Conservation (phyloP, 1,139 yeast species). For the Suhomyces terraborum region DNA sequence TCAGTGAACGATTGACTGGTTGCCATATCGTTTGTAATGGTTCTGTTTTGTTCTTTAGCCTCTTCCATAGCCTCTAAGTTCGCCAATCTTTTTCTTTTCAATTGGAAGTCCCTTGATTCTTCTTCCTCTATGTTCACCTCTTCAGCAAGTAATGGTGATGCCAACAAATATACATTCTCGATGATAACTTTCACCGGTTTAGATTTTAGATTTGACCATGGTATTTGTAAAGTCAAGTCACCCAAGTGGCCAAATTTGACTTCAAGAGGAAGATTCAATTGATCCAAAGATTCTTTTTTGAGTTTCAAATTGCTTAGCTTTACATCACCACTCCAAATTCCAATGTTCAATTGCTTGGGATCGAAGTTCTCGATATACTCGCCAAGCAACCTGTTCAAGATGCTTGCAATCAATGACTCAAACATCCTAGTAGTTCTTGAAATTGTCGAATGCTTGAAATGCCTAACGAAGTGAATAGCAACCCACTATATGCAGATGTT, state of each 20-base stretch:
- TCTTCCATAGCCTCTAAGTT: conserved; percentile 63
- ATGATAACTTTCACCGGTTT: conserved; percentile 91
- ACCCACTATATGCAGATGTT: neutral
- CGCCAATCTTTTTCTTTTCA: conserved; percentile 68
- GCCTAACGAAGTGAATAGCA: neutral
- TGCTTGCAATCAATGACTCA: conserved; percentile 58
- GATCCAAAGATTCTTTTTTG: conserved; percentile 82
- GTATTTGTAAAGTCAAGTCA: conserved; percentile 84
- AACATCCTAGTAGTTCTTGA: conserved; percentile 37
- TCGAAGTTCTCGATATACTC: conserved; percentile 92
- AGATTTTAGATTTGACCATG: conserved; percentile 93
- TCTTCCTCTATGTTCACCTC: conserved; percentile 69
- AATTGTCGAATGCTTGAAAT: neutral
- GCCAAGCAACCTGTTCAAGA: conserved; percentile 57
- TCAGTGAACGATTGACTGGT: conserved; percentile 83
- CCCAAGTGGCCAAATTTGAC: conserved; percentile 93
- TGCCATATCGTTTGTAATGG: conserved; percentile 44
- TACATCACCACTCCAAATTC: conserved; percentile 98
- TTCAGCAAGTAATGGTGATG: conserved; percentile 63
- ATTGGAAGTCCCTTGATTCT: conserved; percentile 57
- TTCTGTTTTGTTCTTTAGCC: conserved; percentile 44
- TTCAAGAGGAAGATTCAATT: conserved; percentile 80
- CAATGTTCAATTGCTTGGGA: conserved; percentile 90
- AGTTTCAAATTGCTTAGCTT: conserved; percentile 74
- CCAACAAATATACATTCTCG: conserved; percentile 83